Base-by-base conservation (phyloP, 164 flowering plant species). In the Dillenia suffruticosa region DNA sequence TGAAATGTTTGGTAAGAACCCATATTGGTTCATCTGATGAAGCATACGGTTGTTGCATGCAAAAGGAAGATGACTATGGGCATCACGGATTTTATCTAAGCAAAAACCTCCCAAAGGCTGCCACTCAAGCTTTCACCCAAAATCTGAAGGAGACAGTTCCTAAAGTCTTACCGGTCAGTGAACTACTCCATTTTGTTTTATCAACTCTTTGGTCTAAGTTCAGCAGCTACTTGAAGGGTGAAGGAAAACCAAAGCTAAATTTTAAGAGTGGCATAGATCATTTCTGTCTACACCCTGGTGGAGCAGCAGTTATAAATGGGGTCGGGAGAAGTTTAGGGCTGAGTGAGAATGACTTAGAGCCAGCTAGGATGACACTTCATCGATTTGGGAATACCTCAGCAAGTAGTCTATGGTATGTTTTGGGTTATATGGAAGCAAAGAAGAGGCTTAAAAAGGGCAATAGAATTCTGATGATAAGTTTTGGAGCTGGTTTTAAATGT, bases 401-500 rank as follows among this genome's bases (percentile, higher is more conserved):
- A 1, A 77, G 86, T 51, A 76, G 87, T 26, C 63, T 80, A 2
- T 84, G 92, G 92, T 87, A 88, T 57, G 95, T 87, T 49, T 62
- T 89, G 53, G 82, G 80, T 2, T 86, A 89, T 74, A 86, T 84
- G 96, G 88, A 88, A 62, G 88, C 89, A 2, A 84, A 84, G 66
- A 74, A 65, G 72, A 76, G 84, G 66, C 75, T 78, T 9, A 80
- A 69, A 65, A 78, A 69, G 47, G 83, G 93, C 4, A 77, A 85
- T 57, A 79, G 63, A 53, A 68, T 87, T 13, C 44, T 89, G 62
- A 82, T 83, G 87, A 68, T 82, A 19, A 81, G 84, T 61, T 74
- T 89, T 59, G 92, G 96, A 8, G 84, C 92, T 2, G 96, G 92
- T 0, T 87, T 85, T 51, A 81, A 81, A 78, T 87, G 90, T 71